Base-by-base conservation (phyloP, 1,284 basidiomycete genomes). In the Naganishia sp. region DNA sequence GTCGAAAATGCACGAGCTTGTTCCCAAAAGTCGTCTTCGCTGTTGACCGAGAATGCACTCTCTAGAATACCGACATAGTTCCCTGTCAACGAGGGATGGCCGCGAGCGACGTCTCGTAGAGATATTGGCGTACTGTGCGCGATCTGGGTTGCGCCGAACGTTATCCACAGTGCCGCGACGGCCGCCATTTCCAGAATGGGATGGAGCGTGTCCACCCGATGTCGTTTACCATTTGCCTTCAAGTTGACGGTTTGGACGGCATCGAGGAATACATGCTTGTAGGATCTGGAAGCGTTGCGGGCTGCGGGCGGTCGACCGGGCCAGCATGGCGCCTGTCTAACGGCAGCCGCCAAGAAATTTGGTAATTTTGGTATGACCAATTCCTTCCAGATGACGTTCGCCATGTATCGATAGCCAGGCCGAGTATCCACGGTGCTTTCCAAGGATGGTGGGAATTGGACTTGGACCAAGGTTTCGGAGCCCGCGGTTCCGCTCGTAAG, bases 341-440 rank as follows among this genome's bases (percentile, higher is more conserved):
- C 70, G 44, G 68, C 70, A 0, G 39, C 50, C 63, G 72, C 72
- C 16, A 78, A 53, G 50, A 73, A 75, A 0, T 23, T 2, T 1
- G 77, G 77, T 3, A 77, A 54, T 23, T 66, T 70, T 2, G 76
- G 75, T 18, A 77, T 53, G 42, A 79, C 23, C 6, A 77, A 65
- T 54, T 73, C 72, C 28, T 70, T 70, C 46, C 69, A 73, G 6
- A 74, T 65, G 46, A 76, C 63, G 11, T 73, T 72, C 0, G 75
- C 57, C 2, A 77, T 61, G 48, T 46, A 61, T 25, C 23, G 28
- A 28, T 61, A 61, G 16, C 57, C 48, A 18, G 57, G 57, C 28
- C 48, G 45, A 21, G 48, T 50, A 16, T 61, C 57, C 36, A 61
- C 15, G 13, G 57, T 61, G 46, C 33, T 61, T 21, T 61, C 57